Evolutionary conservation across 2,329 filamentous ascomycete genomes (phyloP).

Genomic region (Epichloe amarillans): DNA sequence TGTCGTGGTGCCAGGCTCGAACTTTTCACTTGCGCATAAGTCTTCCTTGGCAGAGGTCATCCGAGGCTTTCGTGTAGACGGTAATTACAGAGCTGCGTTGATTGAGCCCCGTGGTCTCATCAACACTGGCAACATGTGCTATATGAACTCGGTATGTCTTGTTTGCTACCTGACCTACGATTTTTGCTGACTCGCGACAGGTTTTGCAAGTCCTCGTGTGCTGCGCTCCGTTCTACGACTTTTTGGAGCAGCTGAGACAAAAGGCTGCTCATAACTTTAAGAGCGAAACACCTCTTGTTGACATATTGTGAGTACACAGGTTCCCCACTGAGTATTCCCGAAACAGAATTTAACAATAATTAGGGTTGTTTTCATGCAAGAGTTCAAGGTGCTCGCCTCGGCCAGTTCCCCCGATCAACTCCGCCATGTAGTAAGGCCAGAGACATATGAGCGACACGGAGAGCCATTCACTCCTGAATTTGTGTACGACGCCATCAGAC

Average conservation of each 20-base stretch:
- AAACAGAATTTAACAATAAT: background rate
- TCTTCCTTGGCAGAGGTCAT: conserved; percentile 66
- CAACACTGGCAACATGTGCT: conserved; percentile 98
- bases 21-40: conserved; percentile 31
- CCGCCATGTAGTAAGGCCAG: conserved; percentile 58
- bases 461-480: conserved; percentile 88
- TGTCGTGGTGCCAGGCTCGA: conserved; percentile 12
- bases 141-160: conserved; percentile 93
- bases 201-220: conserved; percentile 92
- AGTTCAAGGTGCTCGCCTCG: conserved; percentile 79
- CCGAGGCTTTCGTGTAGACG: conserved; percentile 54
- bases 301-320: conserved; percentile 62
- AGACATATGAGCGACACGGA: conserved; percentile 79
- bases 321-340: background rate
- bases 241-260: conserved; percentile 75
- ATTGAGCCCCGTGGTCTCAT: conserved; percentile 86
- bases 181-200: conserved; percentile 35
- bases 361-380: conserved; percentile 90
- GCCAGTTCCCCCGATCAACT: conserved; percentile 62
- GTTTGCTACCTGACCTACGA: background rate
- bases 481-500: conserved; percentile 84
- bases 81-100: conserved; percentile 58
- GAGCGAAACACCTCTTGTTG: conserved; percentile 82
- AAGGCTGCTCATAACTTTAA: conserved; percentile 85
- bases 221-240: conserved; percentile 87